Percentiles rank a stretch among this genome's conserved stretches.
These are phyloP conservation scores for Eruca vesicaria DNA, from an alignment of 441 rosid species.

Conservation along the genomic window DNA sequence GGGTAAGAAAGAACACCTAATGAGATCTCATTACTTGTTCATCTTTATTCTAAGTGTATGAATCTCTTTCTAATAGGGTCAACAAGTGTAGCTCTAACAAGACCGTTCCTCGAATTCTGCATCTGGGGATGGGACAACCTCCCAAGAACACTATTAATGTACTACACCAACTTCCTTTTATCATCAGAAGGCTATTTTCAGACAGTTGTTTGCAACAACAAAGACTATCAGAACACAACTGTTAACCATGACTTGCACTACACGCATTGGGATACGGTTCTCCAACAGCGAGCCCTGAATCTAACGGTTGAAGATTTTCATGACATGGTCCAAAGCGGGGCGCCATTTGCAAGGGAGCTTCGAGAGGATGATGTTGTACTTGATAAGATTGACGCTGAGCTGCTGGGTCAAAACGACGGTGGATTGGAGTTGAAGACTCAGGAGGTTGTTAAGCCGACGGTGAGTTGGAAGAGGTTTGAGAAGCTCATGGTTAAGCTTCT, in stretches of 20 bases:
- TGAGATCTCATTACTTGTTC: not conserved
- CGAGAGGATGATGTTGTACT: constrained; percentile 53
- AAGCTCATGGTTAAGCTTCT: constrained; percentile 61
- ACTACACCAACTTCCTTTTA: constrained; percentile 76
- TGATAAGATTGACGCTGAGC: constrained; percentile 56
- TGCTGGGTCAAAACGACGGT: constrained; percentile 44
- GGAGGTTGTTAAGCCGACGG: constrained; percentile 57
- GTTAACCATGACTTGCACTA: constrained; percentile 79
- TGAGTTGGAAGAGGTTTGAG: constrained; percentile 66
- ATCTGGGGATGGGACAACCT: constrained; percentile 96
- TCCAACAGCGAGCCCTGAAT: constrained; percentile 57
- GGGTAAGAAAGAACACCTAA: constrained; percentile 45
- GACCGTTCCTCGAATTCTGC: constrained; percentile 77
- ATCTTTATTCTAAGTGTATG: not conserved
- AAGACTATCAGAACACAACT: constrained; percentile 79
- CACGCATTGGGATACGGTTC: constrained; percentile 66
- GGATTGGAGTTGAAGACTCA: constrained; percentile 42
- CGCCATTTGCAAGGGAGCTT: constrained; percentile 75
- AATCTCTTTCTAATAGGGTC: constrained; percentile 49
- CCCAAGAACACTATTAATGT: constrained; percentile 88
- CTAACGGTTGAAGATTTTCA: constrained; percentile 52
- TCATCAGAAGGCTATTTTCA: constrained; percentile 87
- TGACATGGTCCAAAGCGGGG: constrained; percentile 73
- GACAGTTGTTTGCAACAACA: constrained; percentile 80
- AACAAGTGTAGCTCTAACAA: constrained; percentile 65